Base-by-base conservation (phyloP, 768 basidiomycete genomes). In the Lactifluus volemus region DNA sequence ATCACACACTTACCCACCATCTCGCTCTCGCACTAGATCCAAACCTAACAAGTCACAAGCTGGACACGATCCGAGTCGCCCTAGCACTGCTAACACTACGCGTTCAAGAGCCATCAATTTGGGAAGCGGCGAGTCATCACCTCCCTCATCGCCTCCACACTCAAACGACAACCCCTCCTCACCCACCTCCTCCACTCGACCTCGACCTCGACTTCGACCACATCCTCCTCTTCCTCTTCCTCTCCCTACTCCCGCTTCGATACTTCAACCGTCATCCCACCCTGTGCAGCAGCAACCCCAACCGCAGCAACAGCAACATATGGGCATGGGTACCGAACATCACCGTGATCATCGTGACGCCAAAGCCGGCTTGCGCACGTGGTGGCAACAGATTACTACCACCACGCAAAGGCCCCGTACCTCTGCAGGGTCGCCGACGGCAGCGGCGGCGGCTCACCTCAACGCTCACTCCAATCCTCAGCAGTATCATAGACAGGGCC, bases 311-410 rank as follows among this genome's bases (percentile, higher is more conserved):
- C 19, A n/a, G 7, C 34, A 47, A 1, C 17, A 3, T 8, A 58
- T 63, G 56, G 55, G 11, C 5, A 58, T 63, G 56, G 55, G 11
- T 38, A 53, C 47, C 14, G 42, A 57, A 25, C 42, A 56, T 19
- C 38, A 57, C 10, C 53, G 60, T 1, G 57, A 59, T 32, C 49
- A 55, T 19, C 59, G 51, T 8, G 58, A 61, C 30, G 41, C 56
- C 4, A 60, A 61, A 32, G 55, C 55, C 0, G 61, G 69, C 39
- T 81, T 89, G 53, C 87, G 84, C 75, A 81, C 89, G 10, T 93
- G 91, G 90, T 90, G 90, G 86, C 80, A 82, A 49, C 82, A 84
- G 65, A 89, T 92, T 66, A 84, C 81, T 66, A 84, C 81, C 3
- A 80, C 83, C 62, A 77, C 79, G 1, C 86, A 87, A 70, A 81